Percentiles rank a stretch among this genome's conserved stretches.
Evolutionary conservation across 2,329 filamentous ascomycete genomes (phyloP).

Genomic region (Trichothecium sympodiale): DNA sequence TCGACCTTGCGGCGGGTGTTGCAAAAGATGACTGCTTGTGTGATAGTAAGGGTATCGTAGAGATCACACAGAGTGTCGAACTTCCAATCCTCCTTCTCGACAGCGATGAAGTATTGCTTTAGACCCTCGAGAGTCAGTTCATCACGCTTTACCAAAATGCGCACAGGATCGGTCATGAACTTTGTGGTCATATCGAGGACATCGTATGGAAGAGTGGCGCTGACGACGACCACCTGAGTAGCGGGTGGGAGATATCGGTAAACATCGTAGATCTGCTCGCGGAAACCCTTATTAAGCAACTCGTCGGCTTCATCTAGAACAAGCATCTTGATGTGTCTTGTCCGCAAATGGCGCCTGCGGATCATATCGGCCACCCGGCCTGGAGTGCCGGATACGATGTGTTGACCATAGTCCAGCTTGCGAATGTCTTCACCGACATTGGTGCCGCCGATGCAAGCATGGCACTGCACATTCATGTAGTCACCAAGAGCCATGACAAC

Average conservation of each 20-base stretch:
- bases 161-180: constrained; percentile 97
- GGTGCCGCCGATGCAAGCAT: constrained; percentile 95
- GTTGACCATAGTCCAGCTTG: constrained; percentile 94
- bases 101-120: constrained; percentile 98
- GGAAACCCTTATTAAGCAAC: constrained; percentile 81
- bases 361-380: constrained; percentile 72
- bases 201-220: constrained; percentile 92
- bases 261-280: constrained; percentile 98
- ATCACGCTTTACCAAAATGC: constrained; percentile 96
- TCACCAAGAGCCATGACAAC: constrained; percentile 99
- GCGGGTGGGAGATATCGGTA: constrained; percentile 94
- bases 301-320: constrained; percentile 52
- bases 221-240: constrained; percentile 97
- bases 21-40: constrained; percentile 98
- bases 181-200: constrained; percentile 99
- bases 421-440: constrained; percentile 97
- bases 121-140: constrained; percentile 94
- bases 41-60: constrained; percentile 97
- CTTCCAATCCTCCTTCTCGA: constrained; percentile 99
- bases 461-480: constrained; percentile 99
- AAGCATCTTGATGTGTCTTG: constrained; percentile 54
- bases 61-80: constrained; percentile 97
- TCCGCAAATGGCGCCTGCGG: constrained; percentile 43
- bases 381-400: constrained; percentile 96
- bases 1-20: constrained; percentile 98